phyloP scores from a whole-genome alignment of 192 early-diverging fungal genomes.

The Coemansia sp. region DNA sequence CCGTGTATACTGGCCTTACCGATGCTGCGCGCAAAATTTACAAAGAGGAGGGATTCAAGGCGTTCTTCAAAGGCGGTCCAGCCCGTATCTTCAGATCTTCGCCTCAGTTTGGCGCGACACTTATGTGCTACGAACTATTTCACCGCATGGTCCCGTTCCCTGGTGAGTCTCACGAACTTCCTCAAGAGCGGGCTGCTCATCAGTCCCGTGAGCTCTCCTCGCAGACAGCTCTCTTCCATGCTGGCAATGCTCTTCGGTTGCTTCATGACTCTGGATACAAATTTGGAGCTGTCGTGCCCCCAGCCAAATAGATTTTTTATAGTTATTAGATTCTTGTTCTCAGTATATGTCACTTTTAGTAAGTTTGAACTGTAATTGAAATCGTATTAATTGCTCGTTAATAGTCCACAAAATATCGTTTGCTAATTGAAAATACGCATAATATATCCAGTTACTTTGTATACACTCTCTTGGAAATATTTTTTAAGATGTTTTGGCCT shows the following conservation, averaged over 20 bases:
- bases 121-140: conserved; percentile 89
- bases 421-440: too few relatives aligned
- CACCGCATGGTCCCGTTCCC: conserved; percentile 66
- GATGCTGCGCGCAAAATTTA: conserved; percentile 88
- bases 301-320: neutral
- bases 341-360: neutral
- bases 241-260: conserved; percentile 40
- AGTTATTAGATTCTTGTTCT: neutral
- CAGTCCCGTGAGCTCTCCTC: conserved; percentile 36
- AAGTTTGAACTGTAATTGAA: too few relatives aligned
- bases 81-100: conserved; percentile 89
- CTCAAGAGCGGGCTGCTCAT: conserved; percentile 17
- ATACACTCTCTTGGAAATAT: neutral
- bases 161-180: conserved; percentile 36
- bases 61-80: conserved; percentile 96
- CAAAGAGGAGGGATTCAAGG: conserved; percentile 86
- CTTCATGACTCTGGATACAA: conserved; percentile 50
- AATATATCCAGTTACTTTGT: neutral
- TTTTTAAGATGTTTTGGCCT: neutral
- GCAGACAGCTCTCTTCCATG: conserved; percentile 46
- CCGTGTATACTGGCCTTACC: conserved; percentile 77
- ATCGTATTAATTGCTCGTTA: too few relatives aligned
- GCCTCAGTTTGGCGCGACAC: conserved; percentile 97
- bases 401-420: too few relatives aligned
- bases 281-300: conserved; percentile 22